phyloP scores from a whole-genome alignment of 176 grass and related monocot genomes.

The Secale cereale region DNA sequence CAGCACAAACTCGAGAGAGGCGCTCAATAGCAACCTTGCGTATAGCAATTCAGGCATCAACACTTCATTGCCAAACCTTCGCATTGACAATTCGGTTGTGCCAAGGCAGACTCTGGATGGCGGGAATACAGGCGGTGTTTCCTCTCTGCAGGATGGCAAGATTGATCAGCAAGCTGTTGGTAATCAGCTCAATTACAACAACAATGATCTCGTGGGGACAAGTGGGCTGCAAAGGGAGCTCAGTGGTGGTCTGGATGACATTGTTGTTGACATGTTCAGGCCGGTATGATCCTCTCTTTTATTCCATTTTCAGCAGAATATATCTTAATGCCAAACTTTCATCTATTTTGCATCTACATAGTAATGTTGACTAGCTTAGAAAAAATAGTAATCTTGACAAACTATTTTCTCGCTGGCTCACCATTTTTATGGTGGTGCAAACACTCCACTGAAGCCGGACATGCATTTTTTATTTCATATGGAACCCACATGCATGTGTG shows the following conservation, averaged over 20 bases:
- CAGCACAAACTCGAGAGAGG: constrained; percentile 37
- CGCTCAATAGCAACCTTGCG: constrained; percentile 28
- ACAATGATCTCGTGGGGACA: constrained; percentile 41
- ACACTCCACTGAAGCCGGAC: background rate
- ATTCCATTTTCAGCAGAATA: background rate
- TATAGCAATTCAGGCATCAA: constrained; percentile 50
- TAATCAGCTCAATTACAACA: constrained; percentile 39
- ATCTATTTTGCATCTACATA: background rate
- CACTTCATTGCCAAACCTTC: constrained; percentile 44
- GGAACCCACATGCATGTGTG: background rate
- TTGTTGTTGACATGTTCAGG: constrained; percentile 56
- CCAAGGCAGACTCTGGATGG: constrained; percentile 31
- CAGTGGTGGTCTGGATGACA: constrained; percentile 52
- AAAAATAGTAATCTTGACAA: background rate
- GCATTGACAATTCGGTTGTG: constrained; percentile 21
- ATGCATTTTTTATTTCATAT: background rate
- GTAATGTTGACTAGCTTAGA: background rate
- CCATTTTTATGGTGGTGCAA: background rate
- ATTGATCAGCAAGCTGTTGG: constrained; percentile 25
- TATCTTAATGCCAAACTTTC: background rate
- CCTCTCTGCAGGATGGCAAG: constrained; percentile 30
- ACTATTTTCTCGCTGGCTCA: background rate
- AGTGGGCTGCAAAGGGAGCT: constrained; percentile 42
- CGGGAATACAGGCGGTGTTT: constrained; percentile 8
- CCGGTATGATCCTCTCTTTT: constrained; percentile 37